phyloP scores from a whole-genome alignment of 2,329 filamentous ascomycete species.

The Tolypocladium album region DNA sequence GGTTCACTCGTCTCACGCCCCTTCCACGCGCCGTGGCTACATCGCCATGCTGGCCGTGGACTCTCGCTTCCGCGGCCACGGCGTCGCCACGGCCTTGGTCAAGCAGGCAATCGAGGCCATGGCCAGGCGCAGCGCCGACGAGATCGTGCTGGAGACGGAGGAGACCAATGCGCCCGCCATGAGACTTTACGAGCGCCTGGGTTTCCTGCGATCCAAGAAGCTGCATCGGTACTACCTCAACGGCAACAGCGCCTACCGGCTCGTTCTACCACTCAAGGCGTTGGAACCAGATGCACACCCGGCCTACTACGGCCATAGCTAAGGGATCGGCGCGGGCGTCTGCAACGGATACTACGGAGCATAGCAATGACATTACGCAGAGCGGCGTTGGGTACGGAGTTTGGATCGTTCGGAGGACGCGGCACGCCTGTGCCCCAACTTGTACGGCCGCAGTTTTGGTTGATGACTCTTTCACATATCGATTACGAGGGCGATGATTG shows the following conservation, averaged over 20 bases:
- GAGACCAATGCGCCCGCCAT: conserved; percentile 85
- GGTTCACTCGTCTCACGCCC: conserved; percentile 72
- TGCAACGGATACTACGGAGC: background rate
- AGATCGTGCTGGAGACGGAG: conserved; percentile 93
- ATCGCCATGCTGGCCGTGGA: conserved; percentile 98
- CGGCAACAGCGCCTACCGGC: conserved; percentile 84
- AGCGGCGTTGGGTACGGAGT: conserved; percentile 5
- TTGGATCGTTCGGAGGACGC: background rate
- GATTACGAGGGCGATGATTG: background rate
- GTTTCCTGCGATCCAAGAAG: conserved; percentile 85
- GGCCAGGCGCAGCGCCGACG: conserved; percentile 73
- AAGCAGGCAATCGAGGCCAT: conserved; percentile 85
- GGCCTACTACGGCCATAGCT: conserved; percentile 23
- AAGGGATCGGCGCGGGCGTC: background rate
- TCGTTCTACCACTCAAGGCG: conserved; percentile 68
- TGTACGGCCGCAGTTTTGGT: background rate
- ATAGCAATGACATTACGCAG: background rate
- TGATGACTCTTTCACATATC: background rate
- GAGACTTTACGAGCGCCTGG: conserved; percentile 83
- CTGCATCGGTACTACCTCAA: conserved; percentile 94
- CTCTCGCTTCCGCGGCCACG: conserved; percentile 66
- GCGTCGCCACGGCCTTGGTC: conserved; percentile 85
- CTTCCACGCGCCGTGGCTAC: conserved; percentile 69
- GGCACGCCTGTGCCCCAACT: background rate
- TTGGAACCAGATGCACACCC: conserved; percentile 28